Evolutionary conservation across 2,329 filamentous ascomycete species (phyloP).

Genomic region (Apiospora marii): DNA sequence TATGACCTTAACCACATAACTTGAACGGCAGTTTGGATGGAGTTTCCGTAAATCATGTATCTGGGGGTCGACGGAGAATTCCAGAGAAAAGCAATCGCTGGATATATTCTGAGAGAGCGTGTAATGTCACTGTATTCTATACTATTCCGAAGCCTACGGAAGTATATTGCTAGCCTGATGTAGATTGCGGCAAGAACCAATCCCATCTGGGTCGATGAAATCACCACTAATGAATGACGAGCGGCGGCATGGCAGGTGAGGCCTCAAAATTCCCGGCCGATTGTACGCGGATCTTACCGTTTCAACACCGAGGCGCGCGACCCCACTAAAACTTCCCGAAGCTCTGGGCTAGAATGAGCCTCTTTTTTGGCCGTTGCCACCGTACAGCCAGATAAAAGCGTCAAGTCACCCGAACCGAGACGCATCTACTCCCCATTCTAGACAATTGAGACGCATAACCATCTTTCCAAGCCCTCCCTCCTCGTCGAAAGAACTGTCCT

Average conservation of each 20-base stretch:
- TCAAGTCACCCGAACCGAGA: neutral
- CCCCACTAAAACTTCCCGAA: conserved; percentile 12
- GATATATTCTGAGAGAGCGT: neutral
- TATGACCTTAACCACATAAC: neutral
- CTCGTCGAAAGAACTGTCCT: neutral
- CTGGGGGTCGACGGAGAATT: neutral
- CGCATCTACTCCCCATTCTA: neutral
- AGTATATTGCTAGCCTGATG: neutral
- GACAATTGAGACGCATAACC: neutral
- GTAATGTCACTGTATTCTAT: neutral
- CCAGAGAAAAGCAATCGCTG: neutral
- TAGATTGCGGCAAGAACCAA: no score
- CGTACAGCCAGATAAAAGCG: neutral
- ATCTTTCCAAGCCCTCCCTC: neutral
- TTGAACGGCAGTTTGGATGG: neutral
- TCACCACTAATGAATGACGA: neutral
- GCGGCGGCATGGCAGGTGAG: neutral
- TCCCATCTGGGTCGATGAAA: neutral
- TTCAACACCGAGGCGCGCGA: neutral
- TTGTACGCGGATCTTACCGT: conserved; percentile 11
- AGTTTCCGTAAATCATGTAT: neutral
- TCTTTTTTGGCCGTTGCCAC: conserved; percentile 19
- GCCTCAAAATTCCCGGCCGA: neutral
- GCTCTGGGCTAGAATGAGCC: conserved; percentile 15
- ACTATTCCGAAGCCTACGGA: neutral